phyloP scores from a whole-genome alignment of 2,329 filamentous ascomycete species.

The Juglanconis oblonga region DNA sequence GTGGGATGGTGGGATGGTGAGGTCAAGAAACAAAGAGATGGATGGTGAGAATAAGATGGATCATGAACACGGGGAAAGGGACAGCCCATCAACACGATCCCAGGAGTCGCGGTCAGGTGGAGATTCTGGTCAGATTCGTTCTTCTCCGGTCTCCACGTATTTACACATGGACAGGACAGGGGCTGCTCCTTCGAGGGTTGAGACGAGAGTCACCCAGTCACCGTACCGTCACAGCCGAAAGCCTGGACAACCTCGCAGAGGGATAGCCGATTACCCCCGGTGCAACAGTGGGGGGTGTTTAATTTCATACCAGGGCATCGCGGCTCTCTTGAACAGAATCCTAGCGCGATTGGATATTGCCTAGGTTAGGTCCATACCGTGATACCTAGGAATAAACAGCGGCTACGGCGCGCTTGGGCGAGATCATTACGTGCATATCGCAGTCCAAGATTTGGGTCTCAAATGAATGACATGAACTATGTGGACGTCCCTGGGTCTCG shows the following conservation, averaged over 20 bases:
- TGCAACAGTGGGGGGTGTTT: not conserved
- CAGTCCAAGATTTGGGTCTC: not conserved
- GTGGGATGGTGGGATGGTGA: not conserved
- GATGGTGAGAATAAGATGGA: not conserved
- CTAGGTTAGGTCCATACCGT: not conserved
- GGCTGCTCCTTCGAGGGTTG: not conserved
- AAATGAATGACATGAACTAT: not conserved
- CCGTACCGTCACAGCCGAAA: not conserved
- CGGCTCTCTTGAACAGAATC: no score
- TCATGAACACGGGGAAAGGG: not conserved
- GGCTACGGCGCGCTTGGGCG: not conserved
- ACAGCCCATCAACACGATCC: constrained; percentile 1
- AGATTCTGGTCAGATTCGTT: not conserved
- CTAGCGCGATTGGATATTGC: no score
- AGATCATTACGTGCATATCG: not conserved
- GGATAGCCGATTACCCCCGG: not conserved
- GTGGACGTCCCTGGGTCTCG: not conserved
- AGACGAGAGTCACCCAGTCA: not conserved
- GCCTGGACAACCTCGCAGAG: no score
- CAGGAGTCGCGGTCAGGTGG: not conserved
- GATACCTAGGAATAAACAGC: not conserved
- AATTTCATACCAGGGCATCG: no score
- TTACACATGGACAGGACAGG: not conserved
- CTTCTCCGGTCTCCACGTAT: not conserved
- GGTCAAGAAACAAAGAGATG: constrained; percentile 3